These are phyloP conservation scores for Oryza australiensis DNA, from an alignment of 176 grass and related monocot genomes.

Conservation along the genomic window DNA sequence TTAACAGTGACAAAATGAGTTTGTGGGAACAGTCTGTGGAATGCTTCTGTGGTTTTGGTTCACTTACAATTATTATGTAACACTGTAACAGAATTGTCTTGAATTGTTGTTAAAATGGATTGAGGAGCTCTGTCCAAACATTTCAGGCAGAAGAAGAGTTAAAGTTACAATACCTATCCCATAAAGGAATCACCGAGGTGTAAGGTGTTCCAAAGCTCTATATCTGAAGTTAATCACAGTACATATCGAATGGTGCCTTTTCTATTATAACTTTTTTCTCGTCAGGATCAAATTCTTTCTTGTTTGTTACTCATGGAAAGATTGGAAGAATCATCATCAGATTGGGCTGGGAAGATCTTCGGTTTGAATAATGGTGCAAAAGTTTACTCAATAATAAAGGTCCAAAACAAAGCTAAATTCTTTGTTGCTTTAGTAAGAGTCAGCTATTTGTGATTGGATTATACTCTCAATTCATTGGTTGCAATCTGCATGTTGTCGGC, in stretches of 20 bases:
- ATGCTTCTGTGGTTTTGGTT: background rate
- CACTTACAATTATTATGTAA: background rate
- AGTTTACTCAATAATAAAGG: background rate
- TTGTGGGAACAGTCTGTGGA: background rate
- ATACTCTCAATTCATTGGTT: slow-evolving; percentile 5
- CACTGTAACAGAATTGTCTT: background rate
- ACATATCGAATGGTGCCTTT: background rate
- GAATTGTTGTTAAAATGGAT: background rate
- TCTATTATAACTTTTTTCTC: background rate
- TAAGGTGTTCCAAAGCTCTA: background rate
- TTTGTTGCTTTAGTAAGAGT: background rate
- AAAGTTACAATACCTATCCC: no score
- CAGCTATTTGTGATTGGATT: slow-evolving; percentile 14
- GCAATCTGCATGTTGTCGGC: background rate
- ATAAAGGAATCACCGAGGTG: background rate
- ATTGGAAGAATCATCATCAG: background rate
- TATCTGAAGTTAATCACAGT: background rate
- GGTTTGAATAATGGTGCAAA: slow-evolving; percentile 5
- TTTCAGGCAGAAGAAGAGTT: background rate
- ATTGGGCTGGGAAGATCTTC: background rate
- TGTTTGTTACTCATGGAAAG: background rate
- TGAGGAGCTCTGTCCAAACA: background rate
- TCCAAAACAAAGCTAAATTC: background rate
- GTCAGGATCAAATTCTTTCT: background rate
- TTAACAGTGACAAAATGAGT: background rate